Conservation (phyloP, 139 green algal genomes). For the Chlamydomonas schloesseri region DNA sequence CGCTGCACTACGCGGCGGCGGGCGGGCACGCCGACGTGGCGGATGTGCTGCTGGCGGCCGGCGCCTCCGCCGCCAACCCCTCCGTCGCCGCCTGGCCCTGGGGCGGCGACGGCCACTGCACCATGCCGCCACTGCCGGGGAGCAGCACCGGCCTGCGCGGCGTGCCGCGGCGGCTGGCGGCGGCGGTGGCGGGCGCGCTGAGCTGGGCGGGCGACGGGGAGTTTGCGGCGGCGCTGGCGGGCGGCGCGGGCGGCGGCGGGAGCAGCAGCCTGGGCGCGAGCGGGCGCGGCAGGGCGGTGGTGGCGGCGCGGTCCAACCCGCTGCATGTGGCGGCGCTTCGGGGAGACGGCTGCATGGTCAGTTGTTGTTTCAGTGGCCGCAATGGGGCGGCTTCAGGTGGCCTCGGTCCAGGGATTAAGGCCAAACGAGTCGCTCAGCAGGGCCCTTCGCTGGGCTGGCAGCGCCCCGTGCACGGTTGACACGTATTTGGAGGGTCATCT, state of each 20-base stretch:
- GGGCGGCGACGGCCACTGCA: neutral
- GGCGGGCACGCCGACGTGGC: constrained; percentile 42
- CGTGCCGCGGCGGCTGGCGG: no score
- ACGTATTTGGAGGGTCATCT: no score
- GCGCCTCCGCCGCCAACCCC: constrained; percentile 8
- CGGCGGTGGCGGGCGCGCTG: neutral
- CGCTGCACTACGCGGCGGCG: constrained; percentile 27
- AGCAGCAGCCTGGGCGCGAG: no score
- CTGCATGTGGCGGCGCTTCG: constrained; percentile 20
- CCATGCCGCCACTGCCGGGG: no score
- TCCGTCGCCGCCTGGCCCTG: neutral
- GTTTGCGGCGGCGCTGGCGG: neutral
- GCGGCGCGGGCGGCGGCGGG: neutral
- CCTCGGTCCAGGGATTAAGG: no score
- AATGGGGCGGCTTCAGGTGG: no score
- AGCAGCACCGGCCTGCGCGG: neutral
- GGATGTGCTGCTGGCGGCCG: constrained; percentile 12
- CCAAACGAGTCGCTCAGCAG: no score
- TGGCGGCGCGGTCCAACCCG: constrained; percentile 8
- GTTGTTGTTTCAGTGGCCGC: no score
- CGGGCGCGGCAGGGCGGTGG: no score
- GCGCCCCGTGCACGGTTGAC: no score
- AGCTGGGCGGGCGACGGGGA: no score
- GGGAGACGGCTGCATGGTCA: neutral
- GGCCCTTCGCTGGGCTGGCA: no score